Base-by-base conservation (phyloP, 306 rosid species). In the Coriaria nepalensis region DNA sequence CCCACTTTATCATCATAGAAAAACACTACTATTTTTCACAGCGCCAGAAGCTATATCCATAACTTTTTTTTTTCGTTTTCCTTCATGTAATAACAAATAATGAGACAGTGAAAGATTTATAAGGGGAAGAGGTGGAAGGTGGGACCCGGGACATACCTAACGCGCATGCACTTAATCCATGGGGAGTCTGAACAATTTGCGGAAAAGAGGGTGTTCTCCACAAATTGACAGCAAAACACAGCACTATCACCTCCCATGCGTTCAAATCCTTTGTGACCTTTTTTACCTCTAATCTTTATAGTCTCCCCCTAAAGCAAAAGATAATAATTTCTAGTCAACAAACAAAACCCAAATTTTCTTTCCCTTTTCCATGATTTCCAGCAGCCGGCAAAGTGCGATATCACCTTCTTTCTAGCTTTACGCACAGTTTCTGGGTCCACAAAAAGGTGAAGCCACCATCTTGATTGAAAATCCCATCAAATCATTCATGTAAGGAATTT, bases 151-250 rank as follows among this genome's bases (percentile, higher is more conserved):
- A 20, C 1, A 56, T 60, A 80, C 78, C 82, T 47, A 67, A 78
- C 82, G 74, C 93, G 93, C 95, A 78, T 85, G 95, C 93, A 59
- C 76, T 62, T 56, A 55, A 59, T 72, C 77, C 71, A 66, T 71
- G 59, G 65, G 57, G 56, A 72, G 49, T 71, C 61, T 70, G 75
- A 70, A 67, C 29, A 73, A 69, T 63, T 59, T 57, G 8, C 60
- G 50, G 64, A 61, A 65, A 75, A 73, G 55, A 68, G 75, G 64
- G 46, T 76, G 58, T 76, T 74, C 29, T 20, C 3, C 29, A 20
- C 29, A 20, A 69, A 50, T 79, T 74, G 70, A 64, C 79, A 77
- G 77, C 81, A 75, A 66, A 79, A 47, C 69, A 73, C 77, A 69
- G 88, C 87, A 78, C 78, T 75, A 65, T 64, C 56, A 69, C 59